Base-by-base conservation (phyloP, 1,139 yeast genomes). In the Hyphopichia khmerensis region DNA sequence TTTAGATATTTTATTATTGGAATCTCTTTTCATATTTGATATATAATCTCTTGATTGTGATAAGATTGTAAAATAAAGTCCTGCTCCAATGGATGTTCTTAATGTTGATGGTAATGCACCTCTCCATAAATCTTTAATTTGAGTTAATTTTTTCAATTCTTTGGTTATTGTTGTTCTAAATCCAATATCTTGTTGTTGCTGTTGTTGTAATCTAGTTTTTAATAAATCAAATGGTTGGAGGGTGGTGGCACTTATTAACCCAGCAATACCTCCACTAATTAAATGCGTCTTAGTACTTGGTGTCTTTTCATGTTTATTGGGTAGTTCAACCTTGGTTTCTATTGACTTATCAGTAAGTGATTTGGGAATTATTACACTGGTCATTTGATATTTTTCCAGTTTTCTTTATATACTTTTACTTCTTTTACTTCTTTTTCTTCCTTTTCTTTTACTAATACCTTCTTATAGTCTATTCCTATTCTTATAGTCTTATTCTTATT, bases 21-120 rank as follows among this genome's bases (percentile, higher is more conserved):
- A 47, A 62, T 21, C 8, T 21, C 24, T 8, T 21, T 21, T 21
- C 5, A 49, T 29, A 29, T 58, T 60, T 1, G 87, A 79, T 33
- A 87, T 48, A 34, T 71, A 62, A 1, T 77, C 70, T 46, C 97
- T 69, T 41, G 83, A 69, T 10, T 75, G 56, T 46, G 90, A 87
- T 39, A 93, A 65, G 5, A 84, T 72, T 1, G 96, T 79, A 44
- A 93, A 74, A 56, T 93, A 93, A 31, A 93, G 65, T 0, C 95
- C 96, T 36, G 96, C 87, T 0, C 99, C 99, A 16, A 89, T 72
- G 1, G 97, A 89, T 0, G 96, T 91, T 46, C 99, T 72, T 31
- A 93, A 58, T 1, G 95, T 91, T 24, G 96, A 87, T 0, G 98
- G 97, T 33, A 90, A 57, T 0, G 96, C 91, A 1, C 99, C 99